Conservation (phyloP, 805 yeast species). For the Yamadazyma paraphyllophila region DNA sequence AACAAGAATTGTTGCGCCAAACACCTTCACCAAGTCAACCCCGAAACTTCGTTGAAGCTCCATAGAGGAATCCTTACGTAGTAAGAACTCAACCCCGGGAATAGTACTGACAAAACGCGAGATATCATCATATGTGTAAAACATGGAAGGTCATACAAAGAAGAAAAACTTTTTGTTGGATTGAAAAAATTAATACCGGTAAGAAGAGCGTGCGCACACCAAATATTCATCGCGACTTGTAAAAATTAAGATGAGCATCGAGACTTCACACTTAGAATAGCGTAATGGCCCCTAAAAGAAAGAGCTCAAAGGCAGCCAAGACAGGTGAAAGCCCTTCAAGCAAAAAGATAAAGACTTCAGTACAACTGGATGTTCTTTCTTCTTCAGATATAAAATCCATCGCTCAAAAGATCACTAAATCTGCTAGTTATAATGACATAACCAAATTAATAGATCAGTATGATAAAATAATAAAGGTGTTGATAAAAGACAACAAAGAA, state of each 20-base stretch:
- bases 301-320: neutral
- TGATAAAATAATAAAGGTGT: constrained; percentile 19
- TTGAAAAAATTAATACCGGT: constrained; percentile 1
- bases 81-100: constrained; percentile 43
- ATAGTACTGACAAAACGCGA: constrained; percentile 49
- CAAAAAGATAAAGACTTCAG: neutral
- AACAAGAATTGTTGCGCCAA: constrained; percentile 52
- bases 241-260: constrained; percentile 5
- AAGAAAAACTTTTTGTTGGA: neutral
- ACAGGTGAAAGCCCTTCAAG: too few species aligned
- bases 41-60: constrained; percentile 33
- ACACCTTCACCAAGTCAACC: constrained; percentile 48
- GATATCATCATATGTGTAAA: constrained; percentile 61
- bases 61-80: constrained; percentile 31
- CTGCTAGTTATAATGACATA: constrained; percentile 54
- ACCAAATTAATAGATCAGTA: constrained; percentile 45
- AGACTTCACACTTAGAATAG: neutral
- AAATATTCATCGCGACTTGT: neutral
- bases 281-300: constrained; percentile 25
- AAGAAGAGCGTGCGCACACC: constrained; percentile 5
- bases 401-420: constrained; percentile 32
- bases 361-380: constrained; percentile 10
- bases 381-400: constrained; percentile 22
- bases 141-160: constrained; percentile 62
- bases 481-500: constrained; percentile 17